Evolutionary conservation across 148 eudicot genomes (phyloP).

Genomic region (Silene latifolia): DNA sequence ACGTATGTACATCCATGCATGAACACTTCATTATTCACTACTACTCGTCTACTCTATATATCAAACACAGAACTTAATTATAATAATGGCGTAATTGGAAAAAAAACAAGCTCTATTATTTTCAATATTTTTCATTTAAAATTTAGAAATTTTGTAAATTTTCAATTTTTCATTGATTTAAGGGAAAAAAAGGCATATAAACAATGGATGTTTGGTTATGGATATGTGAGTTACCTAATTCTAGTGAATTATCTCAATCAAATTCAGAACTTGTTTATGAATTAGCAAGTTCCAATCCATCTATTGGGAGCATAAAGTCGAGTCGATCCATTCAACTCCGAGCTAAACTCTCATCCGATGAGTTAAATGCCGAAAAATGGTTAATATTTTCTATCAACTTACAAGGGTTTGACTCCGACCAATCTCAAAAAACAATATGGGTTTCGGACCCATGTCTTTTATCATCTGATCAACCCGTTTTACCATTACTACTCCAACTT

Average conservation of each 20-base stretch:
- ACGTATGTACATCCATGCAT: not conserved
- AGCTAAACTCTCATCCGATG: slow-evolving; percentile 42
- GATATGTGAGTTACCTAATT: slow-evolving; percentile 68
- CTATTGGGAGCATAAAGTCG: not conserved
- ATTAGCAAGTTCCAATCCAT: slow-evolving; percentile 34
- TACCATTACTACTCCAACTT: slow-evolving; percentile 73
- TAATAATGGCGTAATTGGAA: no score
- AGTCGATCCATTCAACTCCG: slow-evolving; percentile 54
- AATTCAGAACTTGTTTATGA: slow-evolving; percentile 44
- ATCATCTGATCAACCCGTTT: slow-evolving; percentile 50
- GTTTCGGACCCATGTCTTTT: slow-evolving; percentile 58
- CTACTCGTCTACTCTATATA: not conserved
- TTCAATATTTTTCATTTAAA: not conserved
- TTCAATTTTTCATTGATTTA: no score
- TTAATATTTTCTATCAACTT: slow-evolving; percentile 47
- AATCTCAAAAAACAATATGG: slow-evolving; percentile 46
- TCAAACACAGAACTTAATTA: no score
- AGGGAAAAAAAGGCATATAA: no score
- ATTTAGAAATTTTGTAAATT: no score
- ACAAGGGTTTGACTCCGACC: slow-evolving; percentile 33
- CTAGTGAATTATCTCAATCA: slow-evolving; percentile 49
- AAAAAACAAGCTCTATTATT: no score
- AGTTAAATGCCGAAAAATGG: slow-evolving; percentile 22
- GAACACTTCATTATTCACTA: not conserved
- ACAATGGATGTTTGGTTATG: slow-evolving; percentile 91